These are phyloP conservation scores for Fusarium sp. DNA, from an alignment of 2,329 filamentous ascomycete genomes.

Conservation along the genomic window DNA sequence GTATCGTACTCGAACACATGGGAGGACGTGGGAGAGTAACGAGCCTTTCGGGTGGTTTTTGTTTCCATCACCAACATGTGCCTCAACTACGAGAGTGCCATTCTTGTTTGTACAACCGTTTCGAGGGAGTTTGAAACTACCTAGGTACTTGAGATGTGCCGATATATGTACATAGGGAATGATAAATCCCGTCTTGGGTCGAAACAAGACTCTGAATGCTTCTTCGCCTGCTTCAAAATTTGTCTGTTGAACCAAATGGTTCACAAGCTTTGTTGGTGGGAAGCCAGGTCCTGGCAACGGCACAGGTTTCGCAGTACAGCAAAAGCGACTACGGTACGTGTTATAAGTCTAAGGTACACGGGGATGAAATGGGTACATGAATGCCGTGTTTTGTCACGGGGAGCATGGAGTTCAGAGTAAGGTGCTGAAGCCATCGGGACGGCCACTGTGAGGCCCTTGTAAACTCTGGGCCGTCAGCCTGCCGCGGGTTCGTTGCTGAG, in stretches of 20 bases:
- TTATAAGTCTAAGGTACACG: neutral
- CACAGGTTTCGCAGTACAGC: neutral
- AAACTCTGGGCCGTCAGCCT: neutral
- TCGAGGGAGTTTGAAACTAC: neutral
- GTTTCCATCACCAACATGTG: neutral
- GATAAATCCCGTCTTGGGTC: neutral
- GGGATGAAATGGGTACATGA: neutral
- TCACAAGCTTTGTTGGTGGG: neutral
- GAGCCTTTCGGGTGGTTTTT: slow-evolving; percentile 15
- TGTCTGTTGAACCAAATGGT: slow-evolving; percentile 11
- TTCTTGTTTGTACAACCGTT: neutral
- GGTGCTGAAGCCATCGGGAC: neutral
- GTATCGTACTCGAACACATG: slow-evolving; percentile 39
- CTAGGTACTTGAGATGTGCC: neutral
- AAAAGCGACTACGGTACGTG: slow-evolving; percentile 9
- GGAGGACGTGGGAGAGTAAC: slow-evolving; percentile 34
- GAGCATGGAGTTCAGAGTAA: neutral
- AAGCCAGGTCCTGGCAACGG: slow-evolving; percentile 2
- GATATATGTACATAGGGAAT: neutral
- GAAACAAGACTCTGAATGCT: neutral
- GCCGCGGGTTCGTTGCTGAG: slow-evolving; percentile 8
- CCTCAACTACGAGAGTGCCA: neutral
- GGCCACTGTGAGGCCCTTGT: slow-evolving; percentile 6
- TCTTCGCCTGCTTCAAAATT: neutral
- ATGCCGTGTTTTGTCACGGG: neutral